A percentile compares a stretch with the other conserved stretches of the same genome.
These are phyloP conservation scores for Vitis rotundifolia DNA, from an alignment of 164 flowering plant species.

Conservation along the genomic window DNA sequence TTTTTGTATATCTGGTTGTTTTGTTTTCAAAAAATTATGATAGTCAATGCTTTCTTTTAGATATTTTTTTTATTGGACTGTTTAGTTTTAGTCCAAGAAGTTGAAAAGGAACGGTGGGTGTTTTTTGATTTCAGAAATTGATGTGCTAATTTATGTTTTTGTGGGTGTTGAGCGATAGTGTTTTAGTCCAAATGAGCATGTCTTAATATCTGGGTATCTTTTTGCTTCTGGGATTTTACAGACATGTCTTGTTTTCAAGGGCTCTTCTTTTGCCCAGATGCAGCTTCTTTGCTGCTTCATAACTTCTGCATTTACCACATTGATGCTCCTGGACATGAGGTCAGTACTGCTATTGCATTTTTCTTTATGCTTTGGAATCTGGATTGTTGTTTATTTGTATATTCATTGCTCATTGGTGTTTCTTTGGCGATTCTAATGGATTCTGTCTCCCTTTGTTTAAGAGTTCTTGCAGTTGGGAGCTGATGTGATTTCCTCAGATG, in stretches of 20 bases:
- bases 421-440: constrained; percentile 16
- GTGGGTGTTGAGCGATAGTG: background rate
- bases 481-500: constrained; percentile 46
- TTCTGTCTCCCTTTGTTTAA: constrained; percentile 24
- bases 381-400: background rate
- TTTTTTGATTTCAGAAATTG: constrained; percentile 4
- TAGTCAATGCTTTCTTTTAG: no score
- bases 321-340: constrained; percentile 74
- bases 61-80: no score
- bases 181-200: background rate
- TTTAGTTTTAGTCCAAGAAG: no score
- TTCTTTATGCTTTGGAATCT: background rate
- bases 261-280: constrained; percentile 60
- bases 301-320: constrained; percentile 80
- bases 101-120: background rate
- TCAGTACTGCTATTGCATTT: constrained; percentile 21
- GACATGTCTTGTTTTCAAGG: constrained; percentile 74
- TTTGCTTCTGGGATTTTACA: constrained; percentile 22
- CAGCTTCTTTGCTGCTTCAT: constrained; percentile 64
- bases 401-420: background rate
- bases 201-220: background rate
- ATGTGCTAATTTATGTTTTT: background rate
- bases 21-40: no score
- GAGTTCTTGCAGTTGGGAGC: constrained; percentile 69
- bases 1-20: no score